Evolutionary conservation across 2,329 filamentous ascomycete genomes (phyloP), one percentile per base, ranked within the genome.

Genomic region (Aphanoascus verrucosus): DNA sequence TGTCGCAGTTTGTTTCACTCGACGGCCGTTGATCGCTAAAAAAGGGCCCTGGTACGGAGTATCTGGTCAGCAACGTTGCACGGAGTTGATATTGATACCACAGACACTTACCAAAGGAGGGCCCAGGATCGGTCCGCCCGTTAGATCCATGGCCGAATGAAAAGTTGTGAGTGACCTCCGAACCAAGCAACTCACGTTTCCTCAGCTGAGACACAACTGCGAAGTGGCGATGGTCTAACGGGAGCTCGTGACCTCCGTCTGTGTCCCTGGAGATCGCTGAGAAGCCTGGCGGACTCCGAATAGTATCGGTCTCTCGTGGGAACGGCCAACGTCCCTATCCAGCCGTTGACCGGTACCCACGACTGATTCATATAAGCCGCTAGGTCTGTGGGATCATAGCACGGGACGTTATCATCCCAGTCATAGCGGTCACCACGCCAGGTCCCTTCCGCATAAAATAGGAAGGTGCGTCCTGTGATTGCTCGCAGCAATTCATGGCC

Each of bases 261-360:
- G 31, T 7, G 41, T 5, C 3, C 7, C 12, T 31, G 17, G 17
- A 6, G 15, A 23, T n/a, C 20, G 14, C 34, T 34, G 12, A 42
- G 19, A 5, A 37, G 31, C 15, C 20, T 47, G 15, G 20, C 12
- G 23, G 49, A 23, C 17, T 46, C 44, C 11, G 2, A 3, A 3
- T 41, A 8, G 38, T 54, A 59, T 42, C 51, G n/a, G 1, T 42
- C n/a, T 23, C 56, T 53, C 35, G 49, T 54, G 19, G 37, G 47
- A 5, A 23, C 31, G n/a, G 41, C 19, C 7, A 47, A 12, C 9
- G 14, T 47, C 2, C 19, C 41, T 5, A 56, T 14, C 56, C 55
- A 59, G 8, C 58, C 58, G 43, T 58, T 59, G n/a, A 58, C 42
- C 0, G 55, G 53, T 11, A 58, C n/a, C 48, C 56, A 56, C 9